Conservation (phyloP, 208 protist genomes). For the Zelonia costaricensis region DNA sequence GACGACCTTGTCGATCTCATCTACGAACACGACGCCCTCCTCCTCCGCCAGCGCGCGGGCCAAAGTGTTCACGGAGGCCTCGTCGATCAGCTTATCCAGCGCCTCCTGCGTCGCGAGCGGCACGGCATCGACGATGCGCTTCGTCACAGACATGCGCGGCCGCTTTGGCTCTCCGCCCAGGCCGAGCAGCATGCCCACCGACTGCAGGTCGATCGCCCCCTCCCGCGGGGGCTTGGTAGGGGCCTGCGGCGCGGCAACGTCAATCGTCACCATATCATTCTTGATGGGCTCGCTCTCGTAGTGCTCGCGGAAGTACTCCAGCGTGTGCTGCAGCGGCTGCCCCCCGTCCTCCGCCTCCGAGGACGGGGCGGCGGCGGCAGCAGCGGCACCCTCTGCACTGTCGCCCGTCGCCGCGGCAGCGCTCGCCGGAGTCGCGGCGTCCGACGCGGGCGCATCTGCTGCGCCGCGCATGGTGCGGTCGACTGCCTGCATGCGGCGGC, state of each 20-base stretch:
- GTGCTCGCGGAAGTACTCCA: conserved; percentile 81
- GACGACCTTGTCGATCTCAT: conserved; percentile 99
- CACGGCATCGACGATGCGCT: conserved; percentile 78
- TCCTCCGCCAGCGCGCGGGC: conserved; percentile 87
- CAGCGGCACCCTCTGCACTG: conserved; percentile 11
- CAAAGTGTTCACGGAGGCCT: conserved; percentile 82
- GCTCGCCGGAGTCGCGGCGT: background rate
- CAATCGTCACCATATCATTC: conserved; percentile 77
- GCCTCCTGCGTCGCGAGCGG: conserved; percentile 85
- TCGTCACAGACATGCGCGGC: conserved; percentile 61
- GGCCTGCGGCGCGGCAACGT: conserved; percentile 54
- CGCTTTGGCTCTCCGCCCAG: conserved; percentile 46
- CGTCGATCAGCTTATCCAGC: conserved; percentile 90
- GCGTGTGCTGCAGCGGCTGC: conserved; percentile 40
- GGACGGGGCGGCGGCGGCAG: background rate
- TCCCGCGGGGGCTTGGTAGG: conserved; percentile 34
- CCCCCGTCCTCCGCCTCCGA: conserved; percentile 5
- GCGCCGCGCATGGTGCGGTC: conserved; percentile 13
- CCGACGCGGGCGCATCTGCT: conserved; percentile 17
- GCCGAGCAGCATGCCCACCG: conserved; percentile 68
- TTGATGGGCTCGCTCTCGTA: conserved; percentile 69
- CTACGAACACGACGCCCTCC: conserved; percentile 98
- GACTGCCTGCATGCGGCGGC: conserved; percentile 32
- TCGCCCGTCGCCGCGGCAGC: conserved; percentile 13
- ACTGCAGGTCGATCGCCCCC: conserved; percentile 58